Conservation (phyloP, 352 stramenopile genomes). For the Peronosclerospora sorghi region DNA sequence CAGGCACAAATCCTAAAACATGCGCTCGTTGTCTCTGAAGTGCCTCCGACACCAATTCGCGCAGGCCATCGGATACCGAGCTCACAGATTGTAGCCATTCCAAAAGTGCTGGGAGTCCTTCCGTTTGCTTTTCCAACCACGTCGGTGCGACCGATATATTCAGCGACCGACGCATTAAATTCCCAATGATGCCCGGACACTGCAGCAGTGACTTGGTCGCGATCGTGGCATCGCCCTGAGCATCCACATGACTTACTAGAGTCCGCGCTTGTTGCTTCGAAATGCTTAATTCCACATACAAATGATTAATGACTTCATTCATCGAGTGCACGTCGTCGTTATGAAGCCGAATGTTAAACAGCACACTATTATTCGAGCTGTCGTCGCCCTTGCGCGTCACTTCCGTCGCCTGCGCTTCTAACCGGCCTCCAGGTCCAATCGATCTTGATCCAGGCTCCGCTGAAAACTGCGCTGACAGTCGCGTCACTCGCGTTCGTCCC, state of each 20-base stretch:
- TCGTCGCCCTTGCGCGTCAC: constrained; percentile 8
- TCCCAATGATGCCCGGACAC: constrained; percentile 34
- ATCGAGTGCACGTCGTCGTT: constrained; percentile 79
- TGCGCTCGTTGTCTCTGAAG: constrained; percentile 38
- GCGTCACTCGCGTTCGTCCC: constrained; percentile 3
- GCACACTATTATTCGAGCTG: constrained; percentile 3
- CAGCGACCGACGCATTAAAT: constrained; percentile 46
- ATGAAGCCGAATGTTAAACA: constrained; percentile 63
- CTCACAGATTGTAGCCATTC: constrained; percentile 71
- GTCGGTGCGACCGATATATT: constrained; percentile 57
- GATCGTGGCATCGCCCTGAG: constrained; percentile 40
- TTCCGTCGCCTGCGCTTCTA: constrained; percentile 16
- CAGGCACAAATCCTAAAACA: constrained; percentile 21
- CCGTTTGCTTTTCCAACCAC: constrained; percentile 65
- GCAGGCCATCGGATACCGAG: constrained; percentile 54
- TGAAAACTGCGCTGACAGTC: constrained; percentile 15
- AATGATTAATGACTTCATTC: constrained; percentile 57
- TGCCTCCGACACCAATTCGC: constrained; percentile 54
- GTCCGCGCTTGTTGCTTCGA: constrained; percentile 37
- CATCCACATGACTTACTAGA: constrained; percentile 50
- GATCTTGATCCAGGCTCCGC: constrained; percentile 9
- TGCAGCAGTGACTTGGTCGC: constrained; percentile 31
- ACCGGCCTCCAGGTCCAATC: constrained; percentile 16
- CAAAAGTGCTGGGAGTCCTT: constrained; percentile 34
- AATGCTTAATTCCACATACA: constrained; percentile 43